Conservation (phyloP, 345 rosid genomes). For the Trapa incisa region DNA sequence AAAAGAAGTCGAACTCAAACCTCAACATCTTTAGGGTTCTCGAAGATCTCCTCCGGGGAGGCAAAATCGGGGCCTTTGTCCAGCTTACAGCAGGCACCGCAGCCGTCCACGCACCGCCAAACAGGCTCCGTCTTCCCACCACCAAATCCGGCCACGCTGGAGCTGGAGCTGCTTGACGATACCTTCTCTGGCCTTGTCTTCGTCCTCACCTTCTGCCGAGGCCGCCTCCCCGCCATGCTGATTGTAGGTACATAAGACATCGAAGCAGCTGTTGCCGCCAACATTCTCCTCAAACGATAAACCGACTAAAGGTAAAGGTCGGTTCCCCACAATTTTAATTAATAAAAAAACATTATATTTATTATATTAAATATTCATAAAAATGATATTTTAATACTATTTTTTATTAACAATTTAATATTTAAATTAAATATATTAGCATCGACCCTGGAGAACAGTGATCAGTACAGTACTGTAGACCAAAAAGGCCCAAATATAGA, state of each 20-base stretch:
- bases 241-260: conserved; percentile 7
- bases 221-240: conserved; percentile 17
- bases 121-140: conserved; percentile 25
- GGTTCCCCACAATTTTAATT: conserved; percentile 21
- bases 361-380: too few species aligned
- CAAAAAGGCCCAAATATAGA: too few species aligned
- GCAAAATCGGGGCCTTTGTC: conserved; percentile 65
- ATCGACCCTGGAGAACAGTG: too few species aligned
- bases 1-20: conserved; percentile 24
- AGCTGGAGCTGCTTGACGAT: conserved; percentile 1
- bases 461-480: too few species aligned
- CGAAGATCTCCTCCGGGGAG: conserved; percentile 72
- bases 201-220: conserved; percentile 8
- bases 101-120: conserved; percentile 63
- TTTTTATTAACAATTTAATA: too few species aligned
- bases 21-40: conserved; percentile 44
- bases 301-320: conserved; percentile 41
- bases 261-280: background rate
- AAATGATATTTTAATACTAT: too few species aligned
- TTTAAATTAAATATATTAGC: too few species aligned
- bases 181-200: conserved; percentile 9
- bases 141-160: conserved; percentile 25
- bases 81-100: conserved; percentile 88
- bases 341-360: too few species aligned
- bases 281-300: conserved; percentile 25